Conservation (phyloP, 2,329 filamentous ascomycete genomes). For the Trichoderma atroviride region DNA sequence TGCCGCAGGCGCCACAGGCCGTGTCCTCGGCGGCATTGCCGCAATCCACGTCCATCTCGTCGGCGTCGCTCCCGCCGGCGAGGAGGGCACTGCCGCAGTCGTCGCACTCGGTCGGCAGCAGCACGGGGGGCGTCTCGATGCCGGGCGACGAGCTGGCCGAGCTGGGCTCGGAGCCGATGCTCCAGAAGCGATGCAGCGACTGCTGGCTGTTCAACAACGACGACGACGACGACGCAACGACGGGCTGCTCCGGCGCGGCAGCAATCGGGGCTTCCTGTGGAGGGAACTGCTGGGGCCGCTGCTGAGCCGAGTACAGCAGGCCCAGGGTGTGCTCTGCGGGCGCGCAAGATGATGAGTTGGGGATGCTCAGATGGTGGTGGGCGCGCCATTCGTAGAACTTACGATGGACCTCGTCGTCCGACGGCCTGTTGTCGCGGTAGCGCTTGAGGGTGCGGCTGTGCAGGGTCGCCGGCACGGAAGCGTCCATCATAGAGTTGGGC, state of each 20-base stretch:
- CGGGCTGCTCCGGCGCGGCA: neutral
- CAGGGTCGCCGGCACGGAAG: conserved; percentile 47
- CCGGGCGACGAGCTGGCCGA: conserved; percentile 34
- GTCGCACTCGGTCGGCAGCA: conserved; percentile 50
- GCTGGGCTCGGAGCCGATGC: conserved; percentile 48
- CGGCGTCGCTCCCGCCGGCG: conserved; percentile 31
- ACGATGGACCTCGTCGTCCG: conserved; percentile 59
- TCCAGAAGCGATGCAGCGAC: conserved; percentile 64
- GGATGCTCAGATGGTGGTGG: conserved; percentile 27
- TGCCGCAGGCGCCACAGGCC: conserved; percentile 55
- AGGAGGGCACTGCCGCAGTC: conserved; percentile 53
- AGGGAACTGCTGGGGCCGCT: conserved; percentile 32
- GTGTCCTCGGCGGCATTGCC: conserved; percentile 33
- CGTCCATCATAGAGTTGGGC: conserved; percentile 42
- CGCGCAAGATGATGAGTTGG: conserved; percentile 27
- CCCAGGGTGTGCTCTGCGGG: conserved; percentile 58
- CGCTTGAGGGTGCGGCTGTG: conserved; percentile 64
- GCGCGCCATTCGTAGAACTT: conserved; percentile 39
- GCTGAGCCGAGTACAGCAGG: conserved; percentile 61
- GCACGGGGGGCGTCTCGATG: conserved; percentile 27
- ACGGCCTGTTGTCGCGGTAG: conserved; percentile 60
- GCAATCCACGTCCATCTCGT: conserved; percentile 47
- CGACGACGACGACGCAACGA: conserved; percentile 1
- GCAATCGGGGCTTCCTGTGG: conserved; percentile 1
- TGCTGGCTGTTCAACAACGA: conserved; percentile 39